These are phyloP conservation scores for Kwoniella botswanensis DNA, from an alignment of 768 basidiomycete genomes.

Conservation along the genomic window DNA sequence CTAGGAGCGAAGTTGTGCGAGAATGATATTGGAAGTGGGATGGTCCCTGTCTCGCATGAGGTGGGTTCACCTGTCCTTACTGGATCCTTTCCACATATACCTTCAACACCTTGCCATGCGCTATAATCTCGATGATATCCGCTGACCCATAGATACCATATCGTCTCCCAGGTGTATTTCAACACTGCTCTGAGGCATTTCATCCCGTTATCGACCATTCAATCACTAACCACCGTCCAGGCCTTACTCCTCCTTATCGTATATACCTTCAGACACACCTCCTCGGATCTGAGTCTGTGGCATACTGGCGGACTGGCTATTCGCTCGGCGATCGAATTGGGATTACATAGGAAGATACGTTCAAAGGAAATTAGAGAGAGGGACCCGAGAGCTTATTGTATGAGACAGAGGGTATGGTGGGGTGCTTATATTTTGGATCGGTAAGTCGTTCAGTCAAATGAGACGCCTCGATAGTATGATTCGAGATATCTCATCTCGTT, in stretches of 20 bases:
- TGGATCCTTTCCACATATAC: background rate
- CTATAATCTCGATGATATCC: background rate
- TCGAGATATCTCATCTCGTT: background rate
- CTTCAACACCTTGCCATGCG: too few relatives aligned
- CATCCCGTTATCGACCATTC: conserved; percentile 1
- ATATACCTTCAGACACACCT: conserved; percentile 18
- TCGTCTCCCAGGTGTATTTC: background rate
- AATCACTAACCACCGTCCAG: conserved; percentile 12
- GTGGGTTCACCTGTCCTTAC: background rate
- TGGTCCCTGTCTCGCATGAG: conserved; percentile 6
- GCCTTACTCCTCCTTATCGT: conserved; percentile 13
- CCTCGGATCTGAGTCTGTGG: conserved; percentile 19
- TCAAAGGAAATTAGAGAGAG: conserved; percentile 8
- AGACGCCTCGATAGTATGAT: background rate
- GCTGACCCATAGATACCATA: background rate
- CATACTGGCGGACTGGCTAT: conserved; percentile 11
- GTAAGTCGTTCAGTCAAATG: background rate
- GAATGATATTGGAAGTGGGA: background rate
- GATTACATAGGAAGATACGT: conserved; percentile 13
- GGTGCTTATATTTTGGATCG: conserved; percentile 16
- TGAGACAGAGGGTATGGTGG: conserved; percentile 10
- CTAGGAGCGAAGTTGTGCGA: conserved; percentile 16
- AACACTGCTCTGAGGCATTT: conserved; percentile 12
- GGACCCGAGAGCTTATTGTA: conserved; percentile 15
- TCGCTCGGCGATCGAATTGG: conserved; percentile 15